These are phyloP conservation scores for Epichloe brachyelytri DNA, from an alignment of 2,329 filamentous ascomycete species.

Conservation along the genomic window DNA sequence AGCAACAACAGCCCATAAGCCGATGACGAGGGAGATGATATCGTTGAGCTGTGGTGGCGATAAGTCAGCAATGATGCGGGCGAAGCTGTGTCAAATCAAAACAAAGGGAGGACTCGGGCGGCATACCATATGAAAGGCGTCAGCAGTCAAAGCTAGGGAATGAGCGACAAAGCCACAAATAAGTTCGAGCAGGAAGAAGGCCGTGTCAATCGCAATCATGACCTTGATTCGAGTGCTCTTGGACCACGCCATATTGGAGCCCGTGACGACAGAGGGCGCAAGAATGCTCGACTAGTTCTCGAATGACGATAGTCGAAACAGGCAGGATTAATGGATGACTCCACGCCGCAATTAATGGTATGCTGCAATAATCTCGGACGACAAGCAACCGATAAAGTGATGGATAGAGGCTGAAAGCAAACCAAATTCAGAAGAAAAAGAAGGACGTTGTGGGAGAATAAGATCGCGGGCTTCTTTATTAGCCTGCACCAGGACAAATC, in stretches of 20 bases:
- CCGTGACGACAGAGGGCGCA: neutral
- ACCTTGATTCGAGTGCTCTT: constrained; percentile 88
- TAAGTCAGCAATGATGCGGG: neutral
- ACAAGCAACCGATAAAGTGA: too few species aligned
- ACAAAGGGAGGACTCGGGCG: neutral
- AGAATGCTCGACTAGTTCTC: neutral
- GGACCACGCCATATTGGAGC: constrained; percentile 62
- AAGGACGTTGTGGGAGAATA: too few species aligned
- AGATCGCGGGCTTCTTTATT: neutral
- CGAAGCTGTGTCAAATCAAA: neutral
- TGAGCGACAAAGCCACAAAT: constrained; percentile 75
- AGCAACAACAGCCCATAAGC: constrained; percentile 88
- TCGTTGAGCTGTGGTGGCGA: constrained; percentile 61
- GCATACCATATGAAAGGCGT: constrained; percentile 91
- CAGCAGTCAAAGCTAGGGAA: constrained; percentile 85
- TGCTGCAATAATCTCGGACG: neutral
- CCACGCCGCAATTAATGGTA: neutral
- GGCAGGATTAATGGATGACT: neutral
- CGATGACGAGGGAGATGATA: constrained; percentile 85
- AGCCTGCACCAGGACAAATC: too few species aligned
- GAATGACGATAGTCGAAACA: neutral
- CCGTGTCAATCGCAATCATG: constrained; percentile 78
- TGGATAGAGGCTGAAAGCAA: too few species aligned
- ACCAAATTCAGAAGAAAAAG: too few species aligned
- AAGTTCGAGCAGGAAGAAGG: constrained; percentile 85